Evolutionary conservation across 176 grass and related monocot genomes (phyloP).

Genomic region (Phoenix roebelenii): DNA sequence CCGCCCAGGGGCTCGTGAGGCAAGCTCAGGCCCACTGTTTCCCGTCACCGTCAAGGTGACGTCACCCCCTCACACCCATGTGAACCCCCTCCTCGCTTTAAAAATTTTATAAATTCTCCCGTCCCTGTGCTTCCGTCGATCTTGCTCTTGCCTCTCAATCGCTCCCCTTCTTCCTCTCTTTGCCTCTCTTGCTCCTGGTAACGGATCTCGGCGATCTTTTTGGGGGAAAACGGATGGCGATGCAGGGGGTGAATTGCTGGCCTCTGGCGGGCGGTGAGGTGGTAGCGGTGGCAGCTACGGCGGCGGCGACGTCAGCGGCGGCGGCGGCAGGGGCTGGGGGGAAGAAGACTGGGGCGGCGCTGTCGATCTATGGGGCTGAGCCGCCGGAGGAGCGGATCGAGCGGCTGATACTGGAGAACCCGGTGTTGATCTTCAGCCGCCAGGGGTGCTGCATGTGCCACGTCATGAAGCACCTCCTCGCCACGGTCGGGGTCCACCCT

Average conservation of each 20-base stretch:
- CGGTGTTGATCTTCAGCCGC: constrained; percentile 29
- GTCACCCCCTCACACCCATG: constrained; percentile 6
- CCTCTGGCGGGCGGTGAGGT: too few species aligned
- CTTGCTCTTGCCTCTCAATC: neutral
- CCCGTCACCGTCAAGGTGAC: constrained; percentile 1
- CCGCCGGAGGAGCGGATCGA: constrained; percentile 16
- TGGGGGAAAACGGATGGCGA: neutral
- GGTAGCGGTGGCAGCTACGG: neutral
- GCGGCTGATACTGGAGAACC: constrained; percentile 27
- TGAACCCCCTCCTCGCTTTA: neutral
- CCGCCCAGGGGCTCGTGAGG: neutral
- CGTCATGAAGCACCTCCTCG: constrained; percentile 30
- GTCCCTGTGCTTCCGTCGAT: neutral
- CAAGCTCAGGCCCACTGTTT: neutral
- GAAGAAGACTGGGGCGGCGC: neutral
- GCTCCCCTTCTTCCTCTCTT: neutral
- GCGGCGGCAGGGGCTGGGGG: neutral
- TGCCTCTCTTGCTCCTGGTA: neutral
- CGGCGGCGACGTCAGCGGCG: neutral
- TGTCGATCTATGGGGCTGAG: constrained; percentile 21
- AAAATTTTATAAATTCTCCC: neutral
- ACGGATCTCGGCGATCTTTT: neutral
- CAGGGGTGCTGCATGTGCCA: constrained; percentile 34
- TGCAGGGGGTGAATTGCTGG: neutral
- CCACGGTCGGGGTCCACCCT: constrained; percentile 22